Evolutionary conservation across 441 rosid species (phyloP).

Genomic region (Cnidoscolus chayamansa): DNA sequence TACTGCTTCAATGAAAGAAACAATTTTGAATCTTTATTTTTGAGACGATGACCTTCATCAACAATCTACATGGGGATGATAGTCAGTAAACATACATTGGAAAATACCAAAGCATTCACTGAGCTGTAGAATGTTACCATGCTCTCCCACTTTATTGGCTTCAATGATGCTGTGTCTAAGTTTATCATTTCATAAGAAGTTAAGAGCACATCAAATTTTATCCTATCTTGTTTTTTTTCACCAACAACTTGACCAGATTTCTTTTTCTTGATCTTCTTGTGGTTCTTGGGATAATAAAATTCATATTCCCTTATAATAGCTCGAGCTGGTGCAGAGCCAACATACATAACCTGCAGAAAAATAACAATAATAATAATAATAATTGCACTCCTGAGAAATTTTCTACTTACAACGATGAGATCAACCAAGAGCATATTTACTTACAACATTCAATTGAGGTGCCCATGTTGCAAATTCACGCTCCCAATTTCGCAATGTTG

Average conservation of each 20-base stretch:
- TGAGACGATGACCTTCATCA: slow-evolving; percentile 98
- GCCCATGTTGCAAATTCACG: slow-evolving; percentile 99
- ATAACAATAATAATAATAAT: background rate
- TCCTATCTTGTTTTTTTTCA: slow-evolving; percentile 90
- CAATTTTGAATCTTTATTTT: slow-evolving; percentile 95
- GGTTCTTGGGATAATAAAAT: slow-evolving; percentile 74
- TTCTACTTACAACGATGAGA: slow-evolving; percentile 7
- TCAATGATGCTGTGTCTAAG: slow-evolving; percentile 71
- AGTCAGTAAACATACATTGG: slow-evolving; percentile 20
- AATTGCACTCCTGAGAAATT: slow-evolving; percentile 12
- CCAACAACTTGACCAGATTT: slow-evolving; percentile 72
- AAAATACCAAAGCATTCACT: slow-evolving; percentile 18
- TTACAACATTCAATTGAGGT: slow-evolving; percentile 96
- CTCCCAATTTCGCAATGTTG: slow-evolving; percentile 97
- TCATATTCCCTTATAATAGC: slow-evolving; percentile 87
- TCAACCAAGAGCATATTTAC: slow-evolving; percentile 29
- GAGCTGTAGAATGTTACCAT: slow-evolving; percentile 58
- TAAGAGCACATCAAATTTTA: slow-evolving; percentile 93
- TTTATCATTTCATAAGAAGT: slow-evolving; percentile 99
- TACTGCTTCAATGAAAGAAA: slow-evolving; percentile 86
- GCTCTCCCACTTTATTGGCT: slow-evolving; percentile 96
- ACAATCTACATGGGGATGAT: slow-evolving; percentile 66
- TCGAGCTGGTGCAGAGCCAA: slow-evolving; percentile 87
- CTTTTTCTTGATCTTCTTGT: slow-evolving; percentile 76
- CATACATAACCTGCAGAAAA: slow-evolving; percentile 82